Conservation (phyloP, 2,329 filamentous ascomycete genomes). For the Fusarium veterinarium region DNA sequence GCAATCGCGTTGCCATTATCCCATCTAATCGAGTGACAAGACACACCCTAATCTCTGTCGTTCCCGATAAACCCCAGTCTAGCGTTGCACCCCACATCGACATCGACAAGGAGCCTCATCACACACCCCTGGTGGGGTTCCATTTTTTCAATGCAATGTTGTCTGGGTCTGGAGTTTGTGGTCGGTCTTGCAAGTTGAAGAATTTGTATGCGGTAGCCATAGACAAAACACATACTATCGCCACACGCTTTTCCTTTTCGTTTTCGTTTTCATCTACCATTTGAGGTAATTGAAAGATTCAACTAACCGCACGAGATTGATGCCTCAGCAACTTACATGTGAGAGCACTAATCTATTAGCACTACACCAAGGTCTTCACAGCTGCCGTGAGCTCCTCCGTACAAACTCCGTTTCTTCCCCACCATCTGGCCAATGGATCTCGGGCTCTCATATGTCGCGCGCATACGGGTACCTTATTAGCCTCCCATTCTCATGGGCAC, state of each 20-base stretch:
- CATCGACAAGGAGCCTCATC: conserved; percentile 9
- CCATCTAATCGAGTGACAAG: conserved; percentile 40
- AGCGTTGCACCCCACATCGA: conserved; percentile 30
- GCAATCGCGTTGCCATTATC: conserved; percentile 37
- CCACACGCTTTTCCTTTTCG: background rate
- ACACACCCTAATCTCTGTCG: conserved; percentile 36
- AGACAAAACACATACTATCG: background rate
- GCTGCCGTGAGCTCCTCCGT: conserved; percentile 11
- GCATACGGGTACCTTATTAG: conserved; percentile 23
- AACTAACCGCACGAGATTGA: background rate
- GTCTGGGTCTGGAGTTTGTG: background rate
- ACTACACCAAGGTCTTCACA: conserved; percentile 21
- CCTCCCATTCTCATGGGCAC: conserved; percentile 17
- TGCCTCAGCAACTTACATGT: background rate
- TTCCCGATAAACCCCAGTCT: conserved; percentile 40
- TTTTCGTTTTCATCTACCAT: background rate
- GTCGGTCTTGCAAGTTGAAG: background rate
- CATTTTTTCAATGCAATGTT: background rate
- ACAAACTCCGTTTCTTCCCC: conserved; percentile 19
- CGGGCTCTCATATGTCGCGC: conserved; percentile 17
- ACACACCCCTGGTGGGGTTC: conserved; percentile 15
- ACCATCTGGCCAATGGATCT: conserved; percentile 16
- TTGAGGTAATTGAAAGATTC: background rate
- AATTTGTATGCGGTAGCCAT: background rate
- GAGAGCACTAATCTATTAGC: background rate